Conservation (phyloP, 805 yeast species). For the Zygotorulaspora chibaensis region DNA sequence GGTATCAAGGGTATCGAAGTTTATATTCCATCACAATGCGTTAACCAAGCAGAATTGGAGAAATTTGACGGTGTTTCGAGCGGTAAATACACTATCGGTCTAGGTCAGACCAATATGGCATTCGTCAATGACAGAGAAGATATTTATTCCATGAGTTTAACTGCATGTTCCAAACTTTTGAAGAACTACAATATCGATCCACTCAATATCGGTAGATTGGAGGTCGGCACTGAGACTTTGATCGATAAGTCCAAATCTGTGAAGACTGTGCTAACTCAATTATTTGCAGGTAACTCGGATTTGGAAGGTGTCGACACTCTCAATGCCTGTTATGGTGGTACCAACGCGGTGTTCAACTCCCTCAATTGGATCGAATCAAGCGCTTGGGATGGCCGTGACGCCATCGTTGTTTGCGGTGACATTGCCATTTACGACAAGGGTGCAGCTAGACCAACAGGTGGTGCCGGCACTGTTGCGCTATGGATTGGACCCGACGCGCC, state of each 20-base stretch:
- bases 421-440: conserved; percentile 97
- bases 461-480: conserved; percentile 95
- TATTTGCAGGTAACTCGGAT: conserved; percentile 82
- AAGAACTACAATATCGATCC: conserved; percentile 81
- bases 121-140: conserved; percentile 97
- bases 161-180: conserved; percentile 75
- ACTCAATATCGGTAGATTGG: conserved; percentile 81
- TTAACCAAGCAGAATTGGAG: conserved; percentile 86
- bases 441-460: conserved; percentile 99
- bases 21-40: conserved; percentile 80
- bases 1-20: conserved; percentile 97
- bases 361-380: conserved; percentile 94
- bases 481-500: conserved; percentile 98
- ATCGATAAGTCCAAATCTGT: conserved; percentile 96
- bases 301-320: conserved; percentile 94
- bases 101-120: conserved; percentile 98
- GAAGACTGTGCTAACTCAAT: conserved; percentile 91
- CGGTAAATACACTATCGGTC: conserved; percentile 97
- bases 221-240: conserved; percentile 97
- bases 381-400: conserved; percentile 97
- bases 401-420: conserved; percentile 95
- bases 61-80: conserved; percentile 76
- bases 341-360: conserved; percentile 88
- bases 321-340: conserved; percentile 99
- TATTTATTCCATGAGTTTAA: conserved; percentile 87